These are phyloP conservation scores for Ceratocystis colombiana DNA, from an alignment of 2,329 filamentous ascomycete genomes.

Conservation along the genomic window DNA sequence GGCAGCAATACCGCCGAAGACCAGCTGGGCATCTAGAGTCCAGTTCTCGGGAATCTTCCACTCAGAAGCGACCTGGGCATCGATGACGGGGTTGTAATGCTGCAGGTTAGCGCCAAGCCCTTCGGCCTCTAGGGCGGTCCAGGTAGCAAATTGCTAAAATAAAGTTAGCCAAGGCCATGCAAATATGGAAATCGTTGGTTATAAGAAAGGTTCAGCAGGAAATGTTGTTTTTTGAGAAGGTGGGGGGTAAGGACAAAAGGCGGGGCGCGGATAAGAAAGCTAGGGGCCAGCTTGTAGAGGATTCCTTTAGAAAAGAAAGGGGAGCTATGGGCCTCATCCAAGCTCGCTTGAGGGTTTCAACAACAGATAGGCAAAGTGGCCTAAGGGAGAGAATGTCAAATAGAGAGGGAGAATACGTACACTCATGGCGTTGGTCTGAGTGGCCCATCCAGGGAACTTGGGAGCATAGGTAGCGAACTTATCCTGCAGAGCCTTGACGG, in stretches of 20 bases:
- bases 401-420: slow-evolving; percentile 23
- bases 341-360: background rate
- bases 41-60: slow-evolving; percentile 65
- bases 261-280: background rate
- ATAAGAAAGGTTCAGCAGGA: background rate
- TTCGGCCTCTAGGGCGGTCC: slow-evolving; percentile 73
- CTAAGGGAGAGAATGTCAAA: background rate
- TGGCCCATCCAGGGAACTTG: slow-evolving; percentile 66
- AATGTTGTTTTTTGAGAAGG: background rate
- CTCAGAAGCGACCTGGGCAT: slow-evolving; percentile 55
- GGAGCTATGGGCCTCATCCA: slow-evolving; percentile 4
- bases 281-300: background rate
- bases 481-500: slow-evolving; percentile 55
- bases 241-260: background rate
- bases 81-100: slow-evolving; percentile 84
- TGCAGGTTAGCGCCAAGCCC: slow-evolving; percentile 82
- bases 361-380: background rate
- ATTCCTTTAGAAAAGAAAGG: background rate
- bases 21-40: slow-evolving; percentile 72
- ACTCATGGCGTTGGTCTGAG: slow-evolving; percentile 71
- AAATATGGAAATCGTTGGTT: background rate
- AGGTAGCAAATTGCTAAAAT: slow-evolving; percentile 58
- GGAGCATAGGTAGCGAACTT: slow-evolving; percentile 66
- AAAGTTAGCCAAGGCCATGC: slow-evolving; percentile 7
- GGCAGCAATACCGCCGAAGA: slow-evolving; percentile 59